A percentile compares a stretch with the other conserved stretches of the same genome.
These are phyloP conservation scores for Nicotiana undulata DNA, from an alignment of 257 asterid genomes.

Conservation along the genomic window DNA sequence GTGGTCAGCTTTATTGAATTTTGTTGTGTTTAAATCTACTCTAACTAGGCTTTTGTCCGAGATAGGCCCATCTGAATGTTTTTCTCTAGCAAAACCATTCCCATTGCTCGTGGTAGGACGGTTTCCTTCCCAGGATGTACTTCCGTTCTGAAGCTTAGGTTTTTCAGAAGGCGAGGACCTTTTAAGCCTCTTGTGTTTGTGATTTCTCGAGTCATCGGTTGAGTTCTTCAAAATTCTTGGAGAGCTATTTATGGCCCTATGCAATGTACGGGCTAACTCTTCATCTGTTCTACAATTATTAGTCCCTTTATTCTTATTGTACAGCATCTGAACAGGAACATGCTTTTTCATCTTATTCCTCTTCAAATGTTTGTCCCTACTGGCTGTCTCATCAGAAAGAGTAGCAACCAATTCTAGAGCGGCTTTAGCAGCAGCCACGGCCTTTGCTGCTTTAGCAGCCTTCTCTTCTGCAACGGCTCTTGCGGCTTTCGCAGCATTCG, in stretches of 20 bases:
- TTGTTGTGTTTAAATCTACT: conserved; percentile 43
- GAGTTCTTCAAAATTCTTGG: conserved; percentile 57
- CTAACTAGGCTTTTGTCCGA: conserved; percentile 28
- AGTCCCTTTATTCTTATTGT: conserved; percentile 42
- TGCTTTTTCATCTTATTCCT: conserved; percentile 63
- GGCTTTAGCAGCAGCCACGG: conserved; percentile 78
- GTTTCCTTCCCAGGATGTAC: conserved; percentile 23
- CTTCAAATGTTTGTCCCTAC: conserved; percentile 25
- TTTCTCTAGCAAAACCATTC: conserved; percentile 25
- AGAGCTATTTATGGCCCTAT: conserved; percentile 57
- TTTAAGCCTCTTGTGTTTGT: conserved; percentile 51
- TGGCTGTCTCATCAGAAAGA: conserved; percentile 37
- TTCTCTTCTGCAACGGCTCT: conserved; percentile 84
- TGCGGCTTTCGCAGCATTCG: conserved; percentile 57
- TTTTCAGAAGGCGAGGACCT: conserved; percentile 21
- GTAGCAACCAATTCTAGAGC: conserved; percentile 76
- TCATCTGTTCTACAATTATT: conserved; percentile 50
- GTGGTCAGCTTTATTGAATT: conserved; percentile 21
- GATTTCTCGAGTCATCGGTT: conserved; percentile 30
- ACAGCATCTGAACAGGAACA: conserved; percentile 49
- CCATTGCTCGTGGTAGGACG: conserved; percentile 20
- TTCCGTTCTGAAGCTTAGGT: conserved; percentile 17
- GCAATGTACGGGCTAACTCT: conserved; percentile 62
- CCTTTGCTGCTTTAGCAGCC: conserved; percentile 85
- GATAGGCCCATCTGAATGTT: conserved; percentile 23